Base-by-base conservation (phyloP, 1,139 yeast genomes). In the Debaryomyces udenii region DNA sequence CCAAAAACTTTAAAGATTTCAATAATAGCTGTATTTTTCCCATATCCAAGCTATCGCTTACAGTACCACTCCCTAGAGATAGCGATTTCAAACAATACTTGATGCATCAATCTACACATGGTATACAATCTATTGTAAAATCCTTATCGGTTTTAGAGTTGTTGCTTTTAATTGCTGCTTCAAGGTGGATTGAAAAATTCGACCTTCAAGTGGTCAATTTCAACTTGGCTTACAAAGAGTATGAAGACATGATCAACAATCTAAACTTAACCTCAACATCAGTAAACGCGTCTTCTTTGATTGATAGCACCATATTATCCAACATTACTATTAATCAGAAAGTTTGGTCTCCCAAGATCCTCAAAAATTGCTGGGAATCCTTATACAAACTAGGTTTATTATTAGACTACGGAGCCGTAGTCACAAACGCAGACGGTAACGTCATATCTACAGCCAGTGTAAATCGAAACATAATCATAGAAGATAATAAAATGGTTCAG, bases 181-280 rank as follows among this genome's bases (percentile, higher is more conserved):
- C 94, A 0, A 69, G 97, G 31, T 82, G 85, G 45, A 69, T 80
- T 15, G 72, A 79, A 43, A 84, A 83, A 52, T 76, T 75, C 27
- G 82, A 78, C 27, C 64, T 80, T 11, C 80, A 71, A 18, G 67
- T 70, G 10, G 69, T 83, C 16, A 91, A 89, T 58, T 84, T 90
- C 62, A 87, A 85, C 50, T 68, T 89, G 47, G 86, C 85, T 0
- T 86, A 83, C 57, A 81, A 81, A 30, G 98, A 93, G 59, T 93
- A 89, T 59, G 58, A 61, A n/a, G 67, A 64, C 1, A 73, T 82
- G 72, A 70, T 82, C 34, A 75, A 76, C 43, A 53, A 59, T 1
- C 62, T 74, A 45, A 76, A 80, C 45, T 53, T 66, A 16, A 72
- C 73, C 18, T 64, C 62, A 6, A 57, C 68, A 1, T 49, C 66